Conservation (phyloP, 371 early-diverging fungal species). For the Rhizopus sp. region DNA sequence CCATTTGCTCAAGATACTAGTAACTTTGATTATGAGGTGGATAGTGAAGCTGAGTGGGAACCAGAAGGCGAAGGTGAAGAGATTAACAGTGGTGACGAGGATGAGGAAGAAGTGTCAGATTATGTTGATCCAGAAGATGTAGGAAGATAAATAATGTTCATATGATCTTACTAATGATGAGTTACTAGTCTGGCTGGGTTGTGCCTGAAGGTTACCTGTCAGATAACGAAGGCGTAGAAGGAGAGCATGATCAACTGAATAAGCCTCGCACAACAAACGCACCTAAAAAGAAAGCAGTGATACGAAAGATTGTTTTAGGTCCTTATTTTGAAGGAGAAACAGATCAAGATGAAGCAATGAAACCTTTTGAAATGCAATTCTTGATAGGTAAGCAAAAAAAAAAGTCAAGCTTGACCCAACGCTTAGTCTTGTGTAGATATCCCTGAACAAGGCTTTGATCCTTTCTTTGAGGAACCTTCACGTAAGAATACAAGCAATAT, state of each 20-base stretch:
- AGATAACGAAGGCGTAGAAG: constrained; percentile 73
- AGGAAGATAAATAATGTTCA: constrained; percentile 2
- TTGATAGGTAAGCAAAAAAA: constrained; percentile 20
- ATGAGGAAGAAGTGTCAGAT: constrained; percentile 56
- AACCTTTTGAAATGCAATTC: constrained; percentile 28
- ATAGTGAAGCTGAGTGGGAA: constrained; percentile 92
- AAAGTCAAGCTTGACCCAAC: neutral
- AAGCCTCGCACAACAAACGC: constrained; percentile 2
- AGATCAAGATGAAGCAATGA: constrained; percentile 24
- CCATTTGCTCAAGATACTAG: constrained; percentile 68
- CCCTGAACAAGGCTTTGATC: constrained; percentile 30
- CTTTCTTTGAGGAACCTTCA: constrained; percentile 25
- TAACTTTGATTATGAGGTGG: constrained; percentile 79
- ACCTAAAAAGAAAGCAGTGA: constrained; percentile 13
- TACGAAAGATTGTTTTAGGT: constrained; percentile 53
- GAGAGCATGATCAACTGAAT: constrained; percentile 27
- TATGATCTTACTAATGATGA: neutral
- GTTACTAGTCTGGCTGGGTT: constrained; percentile 58
- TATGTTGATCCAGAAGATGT: constrained; percentile 49
- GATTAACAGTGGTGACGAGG: constrained; percentile 78
- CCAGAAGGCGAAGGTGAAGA: constrained; percentile 91
- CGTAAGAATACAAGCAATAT: neutral
- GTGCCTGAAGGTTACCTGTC: constrained; percentile 83
- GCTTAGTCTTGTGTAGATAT: constrained; percentile 5
- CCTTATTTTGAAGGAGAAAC: constrained; percentile 50